These are phyloP conservation scores for Cystobasidium slooffiae DNA, from an alignment of 1,284 basidiomycete genomes.

Conservation along the genomic window DNA sequence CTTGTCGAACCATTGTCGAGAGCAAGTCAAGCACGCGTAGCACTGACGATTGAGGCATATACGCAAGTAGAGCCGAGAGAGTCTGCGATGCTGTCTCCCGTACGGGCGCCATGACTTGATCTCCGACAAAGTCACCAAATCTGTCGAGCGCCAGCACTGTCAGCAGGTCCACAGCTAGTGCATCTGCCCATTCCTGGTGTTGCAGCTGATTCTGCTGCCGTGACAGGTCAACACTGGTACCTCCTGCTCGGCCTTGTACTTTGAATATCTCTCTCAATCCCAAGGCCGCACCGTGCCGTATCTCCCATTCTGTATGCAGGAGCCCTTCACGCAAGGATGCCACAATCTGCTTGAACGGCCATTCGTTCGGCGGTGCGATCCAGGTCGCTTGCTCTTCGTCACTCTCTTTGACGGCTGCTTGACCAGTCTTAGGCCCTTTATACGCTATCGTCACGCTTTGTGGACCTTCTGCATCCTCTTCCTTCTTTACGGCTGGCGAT, in stretches of 20 bases:
- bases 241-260: conserved; percentile 78
- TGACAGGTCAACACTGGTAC: conserved; percentile 54
- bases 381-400: conserved; percentile 27
- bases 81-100: conserved; percentile 96
- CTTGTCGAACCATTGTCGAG: conserved; percentile 90
- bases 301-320: conserved; percentile 88
- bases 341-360: conserved; percentile 87
- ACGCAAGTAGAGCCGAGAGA: conserved; percentile 82
- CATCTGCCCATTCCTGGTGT: conserved; percentile 87
- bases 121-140: conserved; percentile 96
- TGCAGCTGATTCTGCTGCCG: conserved; percentile 66
- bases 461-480: conserved; percentile 3
- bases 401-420: conserved; percentile 31
- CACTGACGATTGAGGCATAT: conserved; percentile 77
- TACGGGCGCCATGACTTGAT: conserved; percentile 96
- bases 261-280: conserved; percentile 88
- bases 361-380: conserved; percentile 63
- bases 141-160: conserved; percentile 93
- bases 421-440: conserved; percentile 23
- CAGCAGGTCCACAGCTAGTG: conserved; percentile 81
- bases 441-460: conserved; percentile 16
- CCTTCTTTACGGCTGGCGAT: conserved; percentile 15
- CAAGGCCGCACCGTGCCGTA: conserved; percentile 90
- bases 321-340: conserved; percentile 82
- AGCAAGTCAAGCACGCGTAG: conserved; percentile 80